Conservation (phyloP, 768 basidiomycete genomes). For the Coprinellus micaceus region DNA sequence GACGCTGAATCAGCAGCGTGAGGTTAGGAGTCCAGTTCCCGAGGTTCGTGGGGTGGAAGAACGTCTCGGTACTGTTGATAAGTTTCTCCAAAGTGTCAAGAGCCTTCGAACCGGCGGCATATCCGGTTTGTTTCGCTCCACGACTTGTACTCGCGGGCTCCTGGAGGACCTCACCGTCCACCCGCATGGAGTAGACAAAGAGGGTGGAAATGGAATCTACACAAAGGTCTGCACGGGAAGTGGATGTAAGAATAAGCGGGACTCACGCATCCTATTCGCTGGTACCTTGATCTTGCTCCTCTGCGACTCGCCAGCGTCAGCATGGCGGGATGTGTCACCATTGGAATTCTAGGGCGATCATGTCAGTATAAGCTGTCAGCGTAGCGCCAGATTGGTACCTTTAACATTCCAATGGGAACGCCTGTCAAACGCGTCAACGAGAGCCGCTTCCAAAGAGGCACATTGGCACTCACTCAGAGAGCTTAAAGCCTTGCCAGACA, state of each 20-base stretch:
- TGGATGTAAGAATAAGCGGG: neutral
- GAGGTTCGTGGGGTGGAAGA: slow-evolving; percentile 93
- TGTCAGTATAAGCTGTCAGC: neutral
- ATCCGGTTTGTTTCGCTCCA: slow-evolving; percentile 40
- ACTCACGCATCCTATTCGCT: slow-evolving; percentile 60
- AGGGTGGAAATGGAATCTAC: slow-evolving; percentile 77
- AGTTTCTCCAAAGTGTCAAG: slow-evolving; percentile 84
- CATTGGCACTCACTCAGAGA: slow-evolving; percentile 62
- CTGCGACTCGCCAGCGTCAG: slow-evolving; percentile 54
- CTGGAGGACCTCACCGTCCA: slow-evolving; percentile 64
- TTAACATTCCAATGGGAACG: slow-evolving; percentile 67
- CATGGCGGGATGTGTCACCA: slow-evolving; percentile 58
- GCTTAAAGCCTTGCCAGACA: slow-evolving; percentile 78
- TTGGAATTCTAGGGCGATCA: slow-evolving; percentile 43
- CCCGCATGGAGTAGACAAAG: slow-evolving; percentile 84
- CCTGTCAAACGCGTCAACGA: slow-evolving; percentile 33
- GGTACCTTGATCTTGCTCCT: slow-evolving; percentile 66
- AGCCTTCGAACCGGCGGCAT: slow-evolving; percentile 80
- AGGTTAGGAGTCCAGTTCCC: slow-evolving; percentile 79
- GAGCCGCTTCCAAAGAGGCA: neutral
- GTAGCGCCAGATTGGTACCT: slow-evolving; percentile 35
- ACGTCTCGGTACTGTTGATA: slow-evolving; percentile 88
- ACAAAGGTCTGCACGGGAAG: neutral
- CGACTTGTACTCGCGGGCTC: slow-evolving; percentile 23
- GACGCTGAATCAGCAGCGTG: slow-evolving; percentile 67